phyloP scores from a whole-genome alignment of 192 early-diverging fungal genomes.

The Funneliformis mosseae region DNA sequence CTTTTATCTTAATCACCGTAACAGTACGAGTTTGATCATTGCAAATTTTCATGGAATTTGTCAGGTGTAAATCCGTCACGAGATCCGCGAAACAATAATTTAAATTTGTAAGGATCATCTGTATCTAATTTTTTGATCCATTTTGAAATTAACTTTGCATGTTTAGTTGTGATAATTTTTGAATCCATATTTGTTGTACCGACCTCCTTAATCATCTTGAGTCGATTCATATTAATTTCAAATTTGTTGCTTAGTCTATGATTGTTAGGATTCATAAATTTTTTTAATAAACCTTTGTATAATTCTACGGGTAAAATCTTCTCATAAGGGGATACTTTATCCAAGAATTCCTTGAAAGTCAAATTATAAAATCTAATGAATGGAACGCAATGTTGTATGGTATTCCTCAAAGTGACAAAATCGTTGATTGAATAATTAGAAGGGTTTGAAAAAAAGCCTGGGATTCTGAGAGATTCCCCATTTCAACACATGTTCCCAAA shows the following conservation, averaged over 20 bases:
- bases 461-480: conserved; percentile 13
- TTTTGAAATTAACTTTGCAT: background rate
- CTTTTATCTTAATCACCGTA: background rate
- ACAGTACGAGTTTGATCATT: background rate
- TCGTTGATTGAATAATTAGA: background rate
- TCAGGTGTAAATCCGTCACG: background rate
- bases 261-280: background rate
- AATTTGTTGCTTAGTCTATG: background rate
- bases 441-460: background rate
- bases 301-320: background rate
- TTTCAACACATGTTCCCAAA: background rate
- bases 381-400: conserved; percentile 1
- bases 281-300: too few species aligned
- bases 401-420: background rate
- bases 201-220: too few species aligned
- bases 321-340: background rate
- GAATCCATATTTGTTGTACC: background rate
- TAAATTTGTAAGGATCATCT: conserved; percentile 11
- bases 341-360: background rate
- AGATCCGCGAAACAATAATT: background rate
- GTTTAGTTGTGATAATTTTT: background rate
- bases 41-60: background rate
- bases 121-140: conserved; percentile 16
- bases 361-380: background rate
- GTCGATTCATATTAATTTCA: too few species aligned